Base-by-base conservation (phyloP, 2,329 filamentous ascomycete genomes). In the Chaetomiaceae sp. region DNA sequence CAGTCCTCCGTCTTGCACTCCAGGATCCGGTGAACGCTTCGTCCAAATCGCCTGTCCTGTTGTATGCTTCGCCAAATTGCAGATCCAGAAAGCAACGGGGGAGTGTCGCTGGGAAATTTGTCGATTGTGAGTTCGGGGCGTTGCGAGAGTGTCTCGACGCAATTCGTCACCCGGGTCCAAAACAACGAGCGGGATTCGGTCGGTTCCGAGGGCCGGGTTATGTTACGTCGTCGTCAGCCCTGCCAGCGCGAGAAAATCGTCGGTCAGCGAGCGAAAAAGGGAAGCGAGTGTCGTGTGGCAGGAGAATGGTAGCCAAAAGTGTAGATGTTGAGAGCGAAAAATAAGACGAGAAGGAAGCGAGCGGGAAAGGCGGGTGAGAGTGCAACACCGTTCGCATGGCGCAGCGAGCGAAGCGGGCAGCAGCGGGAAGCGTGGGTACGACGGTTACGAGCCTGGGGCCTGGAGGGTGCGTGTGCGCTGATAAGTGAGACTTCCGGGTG, bases 401-500 rank as follows among this genome's bases (percentile, higher is more conserved):
- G n/a, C n/a, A n/a, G n/a, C n/a, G n/a, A n/a, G n/a, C n/a, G n/a
- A n/a, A n/a, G n/a, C n/a, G n/a, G n/a, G n/a, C n/a, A n/a, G n/a
- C n/a, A n/a, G n/a, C n/a, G n/a, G n/a, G n/a, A n/a, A n/a, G n/a
- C n/a, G n/a, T n/a, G n/a, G n/a, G n/a, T n/a, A n/a, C n/a, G n/a
- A n/a, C n/a, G n/a, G n/a, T n/a, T n/a, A n/a, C n/a, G n/a, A n/a
- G 22, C 22, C 22, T 9, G 14, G 29, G n/a, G 12, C 29, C 7
- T 11, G 12, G 7, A 32, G 29, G 12, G 33, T 18, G 39, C 10
- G 27, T 20, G 36, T 22, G 29, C 3, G 14, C n/a, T 17, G 34
- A 26, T 45, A 35, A 38, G 42, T 38, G 42, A 45, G 34, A 45
- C 20, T n/a, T 14, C 18, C 30, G 3, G n/a, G 29, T n/a, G n/a